Evolutionary conservation across 495 filamentous ascomycete species (phyloP).

Genomic region (Cercophora samala): DNA sequence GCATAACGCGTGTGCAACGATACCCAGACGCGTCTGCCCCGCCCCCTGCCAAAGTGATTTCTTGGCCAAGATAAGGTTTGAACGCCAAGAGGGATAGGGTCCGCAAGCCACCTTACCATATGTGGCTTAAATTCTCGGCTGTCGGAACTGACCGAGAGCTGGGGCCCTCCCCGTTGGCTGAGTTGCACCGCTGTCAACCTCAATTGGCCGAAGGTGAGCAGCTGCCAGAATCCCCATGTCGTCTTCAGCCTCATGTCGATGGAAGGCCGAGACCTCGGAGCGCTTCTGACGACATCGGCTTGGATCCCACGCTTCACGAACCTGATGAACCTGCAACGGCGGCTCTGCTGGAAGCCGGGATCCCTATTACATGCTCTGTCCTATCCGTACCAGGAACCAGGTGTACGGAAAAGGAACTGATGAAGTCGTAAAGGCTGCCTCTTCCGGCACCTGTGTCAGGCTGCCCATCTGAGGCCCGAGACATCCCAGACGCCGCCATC

Average conservation of each 20-base stretch:
- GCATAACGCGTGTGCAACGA: background rate
- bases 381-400: background rate
- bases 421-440: background rate
- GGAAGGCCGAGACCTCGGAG: constrained; percentile 1
- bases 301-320: background rate
- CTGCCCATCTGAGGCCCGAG: background rate
- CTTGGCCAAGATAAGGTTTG: background rate
- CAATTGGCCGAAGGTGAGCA: too few relatives aligned
- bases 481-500: background rate
- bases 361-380: background rate
- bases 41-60: background rate
- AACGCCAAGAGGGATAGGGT: background rate
- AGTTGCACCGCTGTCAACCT: background rate
- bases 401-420: constrained; percentile 1
- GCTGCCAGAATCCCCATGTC: background rate
- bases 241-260: constrained; percentile 3
- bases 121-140: background rate
- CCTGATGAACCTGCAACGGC: background rate
- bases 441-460: background rate
- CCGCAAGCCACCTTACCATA: background rate
- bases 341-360: background rate
- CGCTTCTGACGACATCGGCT: background rate
- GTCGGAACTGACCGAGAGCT: background rate
- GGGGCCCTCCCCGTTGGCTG: background rate
- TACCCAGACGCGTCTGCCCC: background rate